These are phyloP conservation scores for Purpureocillium takamizusanense DNA, from an alignment of 2,329 filamentous ascomycete genomes.

Conservation along the genomic window DNA sequence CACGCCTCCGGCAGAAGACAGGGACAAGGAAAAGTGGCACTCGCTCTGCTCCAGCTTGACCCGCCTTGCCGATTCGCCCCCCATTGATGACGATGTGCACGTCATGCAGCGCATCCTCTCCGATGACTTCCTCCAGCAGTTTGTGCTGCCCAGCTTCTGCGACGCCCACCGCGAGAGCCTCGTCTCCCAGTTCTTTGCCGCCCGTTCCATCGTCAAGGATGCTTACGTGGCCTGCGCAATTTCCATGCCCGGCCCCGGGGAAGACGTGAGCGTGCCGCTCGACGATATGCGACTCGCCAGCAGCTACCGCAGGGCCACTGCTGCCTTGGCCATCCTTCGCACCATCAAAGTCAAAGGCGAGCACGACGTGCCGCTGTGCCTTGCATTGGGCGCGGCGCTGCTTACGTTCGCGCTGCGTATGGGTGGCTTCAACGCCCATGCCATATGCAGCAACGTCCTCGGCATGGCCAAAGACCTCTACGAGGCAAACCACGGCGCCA, in stretches of 20 bases:
- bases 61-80: no score
- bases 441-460: constrained; percentile 11
- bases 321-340: constrained; percentile 9
- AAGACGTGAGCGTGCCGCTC: not conserved
- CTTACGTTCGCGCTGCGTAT: constrained; percentile 10
- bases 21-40: no score
- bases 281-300: constrained; percentile 1
- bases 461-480: constrained; percentile 11
- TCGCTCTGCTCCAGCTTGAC: no score
- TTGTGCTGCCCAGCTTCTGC: constrained; percentile 13
- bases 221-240: constrained; percentile 11
- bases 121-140: constrained; percentile 8
- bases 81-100: no score
- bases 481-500: not conserved
- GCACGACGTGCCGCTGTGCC: constrained; percentile 8
- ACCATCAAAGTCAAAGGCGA: constrained; percentile 5
- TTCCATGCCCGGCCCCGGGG: constrained; percentile 1
- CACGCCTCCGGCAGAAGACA: no score
- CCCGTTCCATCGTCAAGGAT: constrained; percentile 5
- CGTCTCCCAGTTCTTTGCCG: constrained; percentile 7
- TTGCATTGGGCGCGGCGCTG: constrained; percentile 10
- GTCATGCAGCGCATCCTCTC: constrained; percentile 7
- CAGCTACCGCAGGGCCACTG: constrained; percentile 10
- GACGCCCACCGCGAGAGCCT: constrained; percentile 9
- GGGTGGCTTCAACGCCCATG: constrained; percentile 5